Evolutionary conservation across 129 eudicot genomes (phyloP).

Genomic region (Centrapalus pauciflorus): DNA sequence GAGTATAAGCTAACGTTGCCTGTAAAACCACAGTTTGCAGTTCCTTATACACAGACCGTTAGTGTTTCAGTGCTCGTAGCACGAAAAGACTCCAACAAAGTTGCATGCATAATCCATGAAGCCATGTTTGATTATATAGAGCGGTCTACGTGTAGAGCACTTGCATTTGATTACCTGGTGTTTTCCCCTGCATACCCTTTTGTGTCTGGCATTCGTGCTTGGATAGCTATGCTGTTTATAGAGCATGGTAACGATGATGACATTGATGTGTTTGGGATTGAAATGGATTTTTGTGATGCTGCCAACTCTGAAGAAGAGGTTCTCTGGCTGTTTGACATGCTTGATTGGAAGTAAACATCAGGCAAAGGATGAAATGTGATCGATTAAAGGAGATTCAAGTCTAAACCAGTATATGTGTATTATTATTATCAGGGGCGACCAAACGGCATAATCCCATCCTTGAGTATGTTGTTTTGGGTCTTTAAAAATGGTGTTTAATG

Average conservation of each 20-base stretch:
- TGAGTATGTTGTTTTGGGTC: neutral
- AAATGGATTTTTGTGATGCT: slow-evolving; percentile 78
- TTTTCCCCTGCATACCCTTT: slow-evolving; percentile 73
- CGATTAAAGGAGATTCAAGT: neutral
- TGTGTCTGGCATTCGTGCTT: slow-evolving; percentile 79
- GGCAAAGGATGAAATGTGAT: too few relatives aligned
- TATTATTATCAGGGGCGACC: neutral
- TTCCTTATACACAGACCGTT: slow-evolving; percentile 52
- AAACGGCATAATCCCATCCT: too few relatives aligned
- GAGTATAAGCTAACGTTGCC: slow-evolving; percentile 83
- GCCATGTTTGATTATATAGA: slow-evolving; percentile 67
- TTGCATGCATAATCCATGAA: slow-evolving; percentile 57
- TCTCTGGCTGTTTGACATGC: slow-evolving; percentile 89
- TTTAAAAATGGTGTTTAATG: neutral
- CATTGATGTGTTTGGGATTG: slow-evolving; percentile 75
- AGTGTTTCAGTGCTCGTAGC: slow-evolving; percentile 70
- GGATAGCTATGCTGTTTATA: slow-evolving; percentile 75
- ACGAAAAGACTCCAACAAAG: slow-evolving; percentile 72
- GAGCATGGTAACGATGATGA: slow-evolving; percentile 52
- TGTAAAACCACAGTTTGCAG: slow-evolving; percentile 53
- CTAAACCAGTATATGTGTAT: neutral
- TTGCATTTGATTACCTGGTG: slow-evolving; percentile 77
- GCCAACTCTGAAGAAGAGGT: slow-evolving; percentile 77
- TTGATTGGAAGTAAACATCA: slow-evolving; percentile 76
- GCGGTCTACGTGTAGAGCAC: slow-evolving; percentile 63